A percentile compares a stretch with the other conserved stretches of the same genome.
Conservation (phyloP, 768 basidiomycete species). For the Sporobolomyces pararoseus region DNA sequence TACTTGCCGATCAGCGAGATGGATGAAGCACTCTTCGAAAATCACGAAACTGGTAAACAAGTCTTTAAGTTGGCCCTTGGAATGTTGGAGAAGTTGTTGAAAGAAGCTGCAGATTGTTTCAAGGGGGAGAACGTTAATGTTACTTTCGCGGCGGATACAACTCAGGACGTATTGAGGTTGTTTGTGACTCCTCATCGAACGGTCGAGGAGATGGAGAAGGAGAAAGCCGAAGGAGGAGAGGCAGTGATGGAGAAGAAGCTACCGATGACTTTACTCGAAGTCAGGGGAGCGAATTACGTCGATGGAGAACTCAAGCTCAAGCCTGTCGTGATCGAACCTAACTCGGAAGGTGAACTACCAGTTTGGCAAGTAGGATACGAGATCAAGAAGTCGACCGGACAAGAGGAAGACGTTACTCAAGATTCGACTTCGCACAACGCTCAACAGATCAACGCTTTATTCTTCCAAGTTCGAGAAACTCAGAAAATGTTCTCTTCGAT, state of each 20-base stretch:
- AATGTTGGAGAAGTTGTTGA: conserved; percentile 64
- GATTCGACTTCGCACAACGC: neutral
- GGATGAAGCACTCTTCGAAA: conserved; percentile 74
- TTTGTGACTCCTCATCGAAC: conserved; percentile 27
- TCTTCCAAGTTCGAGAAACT: neutral
- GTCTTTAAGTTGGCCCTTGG: conserved; percentile 71
- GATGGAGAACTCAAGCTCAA: conserved; percentile 7
- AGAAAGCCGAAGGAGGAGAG: neutral
- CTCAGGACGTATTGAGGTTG: conserved; percentile 22
- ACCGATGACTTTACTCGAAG: conserved; percentile 36
- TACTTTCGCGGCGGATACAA: conserved; percentile 18
- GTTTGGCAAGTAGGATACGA: conserved; percentile 36
- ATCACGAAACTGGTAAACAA: conserved; percentile 60
- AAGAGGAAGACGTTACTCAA: neutral
- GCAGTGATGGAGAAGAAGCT: neutral
- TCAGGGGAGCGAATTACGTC: conserved; percentile 31
- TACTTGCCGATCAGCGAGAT: conserved; percentile 83
- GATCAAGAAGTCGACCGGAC: conserved; percentile 14
- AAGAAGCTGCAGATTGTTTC: conserved; percentile 53
- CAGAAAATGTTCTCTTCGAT: conserved; percentile 33
- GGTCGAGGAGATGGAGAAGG: neutral
- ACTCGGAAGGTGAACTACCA: neutral
- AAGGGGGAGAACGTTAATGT: conserved; percentile 22
- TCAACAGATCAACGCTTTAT: conserved; percentile 7
- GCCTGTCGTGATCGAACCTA: conserved; percentile 10